Evolutionary conservation across 2,329 filamentous ascomycete genomes (phyloP), one percentile per base, ranked within the genome.

Genomic region (Aspergillus sp.): DNA sequence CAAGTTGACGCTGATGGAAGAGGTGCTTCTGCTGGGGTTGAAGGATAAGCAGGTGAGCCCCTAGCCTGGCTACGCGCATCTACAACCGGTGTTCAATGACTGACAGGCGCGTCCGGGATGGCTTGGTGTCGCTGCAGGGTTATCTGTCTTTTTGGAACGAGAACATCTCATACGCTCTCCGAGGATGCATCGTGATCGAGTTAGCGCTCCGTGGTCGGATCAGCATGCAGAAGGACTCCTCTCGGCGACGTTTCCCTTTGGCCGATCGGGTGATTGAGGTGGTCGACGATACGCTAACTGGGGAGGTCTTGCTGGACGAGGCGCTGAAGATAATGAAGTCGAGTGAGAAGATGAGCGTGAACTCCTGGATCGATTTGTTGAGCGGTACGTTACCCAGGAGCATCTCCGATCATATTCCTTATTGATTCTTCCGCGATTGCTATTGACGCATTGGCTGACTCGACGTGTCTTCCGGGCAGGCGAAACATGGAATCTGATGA

Each of bases 121-220:
- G 9, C 45, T 17, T 30, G 25, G 62, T 23, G 32, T 60, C 41
- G 12, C 57, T 62, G 56, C 74, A 97, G 92, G 95, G 95, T 67
- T 98, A 99, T 76, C 88, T 99, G 65, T 98, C 94, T 30, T 99
- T 99, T 80, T 99, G 95, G 95, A 99, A 99, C 80, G 95, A 99
- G 80, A 99, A 99, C 81, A 99, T 99, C 74, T 97, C 93, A 62
- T 99, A 99, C 78, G 95, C 95, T 67, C 85, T 99, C 64, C 89
- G 95, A 76, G 95, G 95, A 74, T 99, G 95, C 80, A 99, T 99
- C 76, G 95, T 99, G 69, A 91, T 98, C 78, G 95, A 99, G 80
- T 83, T 99, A 71, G 95, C 95, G 65, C 96, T 99, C 80, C 87
- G 95, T 66, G 95, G 95, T 74, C 91, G 95, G 70, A 91, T 99